Evolutionary conservation across 2,329 filamentous ascomycete species (phyloP).

Genomic region (Xylariaceae sp.): DNA sequence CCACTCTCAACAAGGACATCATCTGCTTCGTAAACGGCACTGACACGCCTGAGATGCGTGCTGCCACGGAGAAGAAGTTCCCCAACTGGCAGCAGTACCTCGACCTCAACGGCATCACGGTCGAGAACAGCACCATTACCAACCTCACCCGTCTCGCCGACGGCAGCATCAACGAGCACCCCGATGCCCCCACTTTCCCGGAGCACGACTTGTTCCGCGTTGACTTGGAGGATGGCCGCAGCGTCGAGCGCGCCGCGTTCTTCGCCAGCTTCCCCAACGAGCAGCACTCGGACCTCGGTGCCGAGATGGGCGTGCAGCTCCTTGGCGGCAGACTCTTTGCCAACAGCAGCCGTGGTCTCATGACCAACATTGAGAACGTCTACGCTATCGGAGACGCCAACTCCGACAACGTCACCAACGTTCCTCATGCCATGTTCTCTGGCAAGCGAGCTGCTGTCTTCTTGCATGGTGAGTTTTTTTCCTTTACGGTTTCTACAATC

Average conservation of each 20-base stretch:
- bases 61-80: constrained; percentile 35
- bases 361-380: constrained; percentile 49
- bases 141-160: constrained; percentile 43
- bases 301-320: constrained; percentile 43
- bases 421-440: constrained; percentile 55
- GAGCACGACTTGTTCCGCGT: constrained; percentile 54
- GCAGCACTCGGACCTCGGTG: constrained; percentile 45
- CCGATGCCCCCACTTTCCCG: constrained; percentile 39
- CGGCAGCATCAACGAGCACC: constrained; percentile 35
- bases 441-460: constrained; percentile 55
- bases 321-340: constrained; percentile 41
- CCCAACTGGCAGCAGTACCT: constrained; percentile 48
- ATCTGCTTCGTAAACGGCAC: constrained; percentile 57
- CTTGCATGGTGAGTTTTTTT: constrained; percentile 45
- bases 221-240: constrained; percentile 41
- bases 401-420: constrained; percentile 54
- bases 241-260: constrained; percentile 46
- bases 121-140: constrained; percentile 53
- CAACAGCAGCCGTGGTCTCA: constrained; percentile 38
- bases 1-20: constrained; percentile 51
- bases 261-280: constrained; percentile 44
- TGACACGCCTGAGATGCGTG: constrained; percentile 41
- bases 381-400: constrained; percentile 58
- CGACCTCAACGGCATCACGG: constrained; percentile 42
- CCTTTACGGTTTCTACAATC: not conserved